phyloP scores from a whole-genome alignment of 1,284 basidiomycete genomes.

The Tilletia setariae region DNA sequence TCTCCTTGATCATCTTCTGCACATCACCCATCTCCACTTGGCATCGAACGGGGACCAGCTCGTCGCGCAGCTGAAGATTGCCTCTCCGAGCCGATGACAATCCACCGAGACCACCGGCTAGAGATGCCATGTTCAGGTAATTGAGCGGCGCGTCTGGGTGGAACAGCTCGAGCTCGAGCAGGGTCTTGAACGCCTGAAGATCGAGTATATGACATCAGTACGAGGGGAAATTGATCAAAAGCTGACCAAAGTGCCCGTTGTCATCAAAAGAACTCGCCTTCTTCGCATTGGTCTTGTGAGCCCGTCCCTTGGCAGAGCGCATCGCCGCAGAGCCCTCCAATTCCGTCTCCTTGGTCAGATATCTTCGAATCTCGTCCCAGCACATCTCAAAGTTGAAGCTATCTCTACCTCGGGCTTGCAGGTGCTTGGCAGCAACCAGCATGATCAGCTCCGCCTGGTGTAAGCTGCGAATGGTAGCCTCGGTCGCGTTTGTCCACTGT shows the following conservation, averaged over 20 bases:
- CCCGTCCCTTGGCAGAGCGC: no score
- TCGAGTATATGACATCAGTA: no score
- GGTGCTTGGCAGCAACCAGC: slow-evolving; percentile 46
- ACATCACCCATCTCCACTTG: background rate
- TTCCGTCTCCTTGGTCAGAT: slow-evolving; percentile 15
- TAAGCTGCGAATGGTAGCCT: slow-evolving; percentile 25
- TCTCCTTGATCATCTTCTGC: background rate
- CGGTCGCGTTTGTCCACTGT: background rate
- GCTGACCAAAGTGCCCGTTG: no score
- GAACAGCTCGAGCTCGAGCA: slow-evolving; percentile 27
- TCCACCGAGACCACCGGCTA: slow-evolving; percentile 7
- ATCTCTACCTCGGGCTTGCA: slow-evolving; percentile 36
- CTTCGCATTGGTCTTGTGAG: background rate
- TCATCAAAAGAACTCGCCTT: slow-evolving; percentile 13
- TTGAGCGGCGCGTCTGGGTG: slow-evolving; percentile 24
- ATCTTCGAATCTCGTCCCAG: slow-evolving; percentile 39
- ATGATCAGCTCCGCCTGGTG: slow-evolving; percentile 44
- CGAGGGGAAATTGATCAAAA: no score
- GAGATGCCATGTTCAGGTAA: slow-evolving; percentile 20
- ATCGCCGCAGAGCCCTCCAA: slow-evolving; percentile 13
- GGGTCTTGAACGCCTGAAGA: slow-evolving; percentile 27
- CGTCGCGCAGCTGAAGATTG: background rate
- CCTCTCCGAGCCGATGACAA: background rate
- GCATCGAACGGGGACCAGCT: slow-evolving; percentile 8
- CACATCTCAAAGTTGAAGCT: slow-evolving; percentile 53